A percentile compares a stretch with the other conserved stretches of the same genome.
These are phyloP conservation scores for Nectriaceae sp. DNA, from an alignment of 2,329 filamentous ascomycete species.

Conservation along the genomic window DNA sequence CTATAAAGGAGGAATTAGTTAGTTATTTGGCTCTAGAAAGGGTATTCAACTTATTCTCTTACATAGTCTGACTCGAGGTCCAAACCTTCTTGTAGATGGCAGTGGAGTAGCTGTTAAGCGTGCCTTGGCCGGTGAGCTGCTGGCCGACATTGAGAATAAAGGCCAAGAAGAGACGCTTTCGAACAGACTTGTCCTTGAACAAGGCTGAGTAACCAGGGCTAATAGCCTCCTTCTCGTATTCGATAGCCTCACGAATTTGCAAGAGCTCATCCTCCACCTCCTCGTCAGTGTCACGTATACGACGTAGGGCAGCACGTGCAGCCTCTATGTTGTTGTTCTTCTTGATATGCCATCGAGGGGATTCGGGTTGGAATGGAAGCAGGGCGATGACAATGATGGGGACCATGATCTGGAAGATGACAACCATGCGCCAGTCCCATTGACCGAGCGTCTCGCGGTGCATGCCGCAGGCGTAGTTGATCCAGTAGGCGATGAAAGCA, in stretches of 20 bases:
- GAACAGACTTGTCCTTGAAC: conserved; percentile 69
- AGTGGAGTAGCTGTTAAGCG: conserved; percentile 73
- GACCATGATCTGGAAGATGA: conserved; percentile 72
- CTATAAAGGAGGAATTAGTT: conserved; percentile 7
- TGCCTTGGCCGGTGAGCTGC: conserved; percentile 72
- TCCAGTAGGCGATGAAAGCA: conserved; percentile 53
- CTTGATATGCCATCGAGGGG: conserved; percentile 69
- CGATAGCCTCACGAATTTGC: conserved; percentile 66
- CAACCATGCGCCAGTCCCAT: conserved; percentile 74
- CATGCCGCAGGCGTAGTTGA: conserved; percentile 64
- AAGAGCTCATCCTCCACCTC: conserved; percentile 68
- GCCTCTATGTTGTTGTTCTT: conserved; percentile 59
- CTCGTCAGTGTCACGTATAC: conserved; percentile 63
- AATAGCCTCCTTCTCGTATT: conserved; percentile 72
- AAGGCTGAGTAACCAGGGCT: conserved; percentile 63
- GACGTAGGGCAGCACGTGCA: conserved; percentile 58
- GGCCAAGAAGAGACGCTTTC: conserved; percentile 66
- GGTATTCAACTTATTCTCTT: not conserved
- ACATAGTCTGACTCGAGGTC: conserved; percentile 56
- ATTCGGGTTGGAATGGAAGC: conserved; percentile 68
- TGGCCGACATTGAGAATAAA: conserved; percentile 70
- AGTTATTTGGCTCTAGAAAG: not conserved
- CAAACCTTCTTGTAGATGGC: conserved; percentile 74
- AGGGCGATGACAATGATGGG: conserved; percentile 62
- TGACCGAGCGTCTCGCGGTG: conserved; percentile 59